phyloP scores from a whole-genome alignment of 2,329 filamentous ascomycete species.

The Clathrospora elynae region DNA sequence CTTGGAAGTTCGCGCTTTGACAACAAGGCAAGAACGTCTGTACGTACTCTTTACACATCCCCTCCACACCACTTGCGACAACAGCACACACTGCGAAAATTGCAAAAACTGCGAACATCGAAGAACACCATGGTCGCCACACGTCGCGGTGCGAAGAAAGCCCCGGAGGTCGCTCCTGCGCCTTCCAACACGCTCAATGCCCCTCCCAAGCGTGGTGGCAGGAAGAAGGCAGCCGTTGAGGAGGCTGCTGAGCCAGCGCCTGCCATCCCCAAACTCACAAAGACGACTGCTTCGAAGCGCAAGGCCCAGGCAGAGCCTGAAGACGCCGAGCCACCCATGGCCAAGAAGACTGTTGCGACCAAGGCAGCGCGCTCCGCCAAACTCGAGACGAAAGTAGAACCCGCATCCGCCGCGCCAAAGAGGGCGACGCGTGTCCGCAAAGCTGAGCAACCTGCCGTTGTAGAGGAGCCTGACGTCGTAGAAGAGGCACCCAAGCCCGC shows the following conservation, averaged over 20 bases:
- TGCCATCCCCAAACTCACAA: conserved; percentile 24
- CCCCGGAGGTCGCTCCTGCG: conserved; percentile 30
- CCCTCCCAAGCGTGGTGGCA: conserved; percentile 40
- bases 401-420: conserved; percentile 27
- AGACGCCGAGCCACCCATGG: conserved; percentile 17
- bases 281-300: conserved; percentile 26
- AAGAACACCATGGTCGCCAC: conserved; percentile 40
- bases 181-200: conserved; percentile 36
- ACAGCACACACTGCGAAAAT: conserved; percentile 9
- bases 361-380: conserved; percentile 32
- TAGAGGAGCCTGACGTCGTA: conserved; percentile 19
- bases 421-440: conserved; percentile 35
- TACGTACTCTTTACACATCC: conserved; percentile 15
- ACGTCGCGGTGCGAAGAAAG: conserved; percentile 36
- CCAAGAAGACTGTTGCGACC: conserved; percentile 27
- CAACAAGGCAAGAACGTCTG: conserved; percentile 32
- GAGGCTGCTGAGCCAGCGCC: conserved; percentile 27
- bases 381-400: conserved; percentile 21
- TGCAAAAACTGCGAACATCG: conserved; percentile 22
- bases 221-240: conserved; percentile 33
- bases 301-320: conserved; percentile 28
- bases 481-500: conserved; percentile 26
- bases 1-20: conserved; percentile 26
- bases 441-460: conserved; percentile 12
- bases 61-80: conserved; percentile 18